Percentiles rank a stretch among this genome's conserved stretches.
Evolutionary conservation across 306 rosid genomes (phyloP).

Genomic region (Cotoneaster glaucophyllus): DNA sequence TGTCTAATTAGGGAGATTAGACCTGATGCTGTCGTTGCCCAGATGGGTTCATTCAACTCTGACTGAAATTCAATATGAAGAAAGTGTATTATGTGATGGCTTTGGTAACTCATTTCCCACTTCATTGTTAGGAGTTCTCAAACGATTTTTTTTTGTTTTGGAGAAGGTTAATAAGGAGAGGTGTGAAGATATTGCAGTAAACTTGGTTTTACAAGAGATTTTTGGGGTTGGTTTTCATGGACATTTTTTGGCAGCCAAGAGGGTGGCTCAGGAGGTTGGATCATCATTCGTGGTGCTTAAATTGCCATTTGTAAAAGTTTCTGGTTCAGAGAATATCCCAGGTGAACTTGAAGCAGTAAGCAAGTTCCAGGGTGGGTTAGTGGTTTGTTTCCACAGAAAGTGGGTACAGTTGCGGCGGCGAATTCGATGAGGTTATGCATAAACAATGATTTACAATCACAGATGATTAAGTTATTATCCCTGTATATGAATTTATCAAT

Average conservation of each 20-base stretch:
- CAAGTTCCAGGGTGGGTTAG: slow-evolving; percentile 38
- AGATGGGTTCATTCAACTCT: slow-evolving; percentile 30
- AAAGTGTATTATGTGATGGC: slow-evolving; percentile 12
- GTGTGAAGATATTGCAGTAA: slow-evolving; percentile 54
- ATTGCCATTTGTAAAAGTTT: slow-evolving; percentile 26
- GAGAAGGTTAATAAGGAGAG: slow-evolving; percentile 58
- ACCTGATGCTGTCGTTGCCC: slow-evolving; percentile 75
- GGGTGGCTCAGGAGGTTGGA: slow-evolving; percentile 55
- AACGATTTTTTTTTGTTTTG: slow-evolving; percentile 41
- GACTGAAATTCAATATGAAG: slow-evolving; percentile 29
- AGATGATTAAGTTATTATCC: slow-evolving; percentile 37
- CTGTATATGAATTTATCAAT: slow-evolving; percentile 26
- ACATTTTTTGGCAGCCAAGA: slow-evolving; percentile 52
- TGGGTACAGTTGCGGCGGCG: slow-evolving; percentile 21
- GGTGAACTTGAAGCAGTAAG: slow-evolving; percentile 25
- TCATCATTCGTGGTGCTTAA: slow-evolving; percentile 54
- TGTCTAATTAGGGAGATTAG: slow-evolving; percentile 44
- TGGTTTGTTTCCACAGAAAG: slow-evolving; percentile 52
- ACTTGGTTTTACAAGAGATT: slow-evolving; percentile 54
- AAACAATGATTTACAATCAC: slow-evolving; percentile 30
- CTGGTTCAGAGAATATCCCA: slow-evolving; percentile 12
- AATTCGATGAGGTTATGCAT: slow-evolving; percentile 34
- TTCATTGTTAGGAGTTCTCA: slow-evolving; percentile 58
- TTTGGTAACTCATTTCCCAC: slow-evolving; percentile 42
- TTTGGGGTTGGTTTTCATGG: slow-evolving; percentile 70